phyloP scores from a whole-genome alignment of 2,329 filamentous ascomycete species.

The Ustilaginoidea virens region DNA sequence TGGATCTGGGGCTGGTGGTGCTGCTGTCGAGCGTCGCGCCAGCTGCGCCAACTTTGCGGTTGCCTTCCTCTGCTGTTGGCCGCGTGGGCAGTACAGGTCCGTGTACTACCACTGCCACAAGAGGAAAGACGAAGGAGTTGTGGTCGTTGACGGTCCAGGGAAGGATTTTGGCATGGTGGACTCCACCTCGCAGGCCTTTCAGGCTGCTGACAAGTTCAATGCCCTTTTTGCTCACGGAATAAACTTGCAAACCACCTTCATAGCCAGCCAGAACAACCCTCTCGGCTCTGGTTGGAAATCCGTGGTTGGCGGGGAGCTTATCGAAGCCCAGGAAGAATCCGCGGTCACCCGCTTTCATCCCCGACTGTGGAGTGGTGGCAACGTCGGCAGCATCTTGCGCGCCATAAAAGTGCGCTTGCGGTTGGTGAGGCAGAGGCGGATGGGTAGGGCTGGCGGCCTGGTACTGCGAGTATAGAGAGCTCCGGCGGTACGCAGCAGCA shows the following conservation, averaged over 20 bases:
- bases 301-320: slow-evolving; percentile 35
- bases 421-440: slow-evolving; percentile 58
- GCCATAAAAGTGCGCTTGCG: slow-evolving; percentile 64
- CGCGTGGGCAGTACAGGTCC: slow-evolving; percentile 46
- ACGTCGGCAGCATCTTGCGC: slow-evolving; percentile 63
- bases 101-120: slow-evolving; percentile 69
- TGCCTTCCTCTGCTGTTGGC: slow-evolving; percentile 18
- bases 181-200: slow-evolving; percentile 63
- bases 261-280: slow-evolving; percentile 64
- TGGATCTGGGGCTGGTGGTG: slow-evolving; percentile 24
- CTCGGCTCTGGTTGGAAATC: slow-evolving; percentile 26
- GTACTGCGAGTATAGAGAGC: slow-evolving; percentile 36
- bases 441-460: slow-evolving; percentile 28
- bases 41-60: slow-evolving; percentile 22
- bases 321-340: slow-evolving; percentile 78
- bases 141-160: slow-evolving; percentile 47
- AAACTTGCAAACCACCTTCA: slow-evolving; percentile 65
- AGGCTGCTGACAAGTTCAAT: slow-evolving; percentile 55
- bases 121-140: slow-evolving; percentile 43
- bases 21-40: slow-evolving; percentile 22
- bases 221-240: slow-evolving; percentile 56
- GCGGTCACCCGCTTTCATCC: slow-evolving; percentile 46
- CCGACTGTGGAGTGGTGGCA: slow-evolving; percentile 39
- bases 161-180: slow-evolving; percentile 70
- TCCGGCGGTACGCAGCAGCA: slow-evolving; percentile 23